Evolutionary conservation across 1,284 basidiomycete genomes (phyloP).

Genomic region (Sanguinoderma infundibulare): DNA sequence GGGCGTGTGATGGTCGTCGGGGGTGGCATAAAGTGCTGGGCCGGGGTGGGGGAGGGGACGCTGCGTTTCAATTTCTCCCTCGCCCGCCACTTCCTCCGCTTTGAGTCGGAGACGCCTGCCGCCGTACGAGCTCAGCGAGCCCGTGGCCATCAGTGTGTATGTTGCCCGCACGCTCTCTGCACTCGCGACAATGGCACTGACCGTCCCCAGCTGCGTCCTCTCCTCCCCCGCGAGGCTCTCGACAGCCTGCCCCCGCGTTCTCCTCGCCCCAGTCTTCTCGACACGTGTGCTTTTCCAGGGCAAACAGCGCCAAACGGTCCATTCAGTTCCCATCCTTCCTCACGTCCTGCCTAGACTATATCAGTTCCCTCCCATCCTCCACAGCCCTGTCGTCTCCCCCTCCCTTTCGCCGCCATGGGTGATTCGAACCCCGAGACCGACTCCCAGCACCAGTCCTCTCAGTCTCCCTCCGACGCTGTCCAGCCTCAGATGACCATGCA

Average conservation of each 20-base stretch:
- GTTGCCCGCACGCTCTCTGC: background rate
- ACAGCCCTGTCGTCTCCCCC: conserved; percentile 15
- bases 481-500: conserved; percentile 56
- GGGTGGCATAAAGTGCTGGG: conserved; percentile 3
- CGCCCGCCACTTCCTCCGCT: conserved; percentile 33
- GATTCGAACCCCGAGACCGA: conserved; percentile 45
- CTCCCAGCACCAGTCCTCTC: conserved; percentile 37
- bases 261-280: conserved; percentile 20
- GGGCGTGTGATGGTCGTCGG: background rate
- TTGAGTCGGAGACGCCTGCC: conserved; percentile 36
- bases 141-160: conserved; percentile 1
- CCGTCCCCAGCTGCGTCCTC: conserved; percentile 10
- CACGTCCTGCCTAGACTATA: conserved; percentile 26
- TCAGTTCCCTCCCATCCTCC: conserved; percentile 27
- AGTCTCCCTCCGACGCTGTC: conserved; percentile 42
- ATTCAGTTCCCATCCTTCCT: conserved; percentile 29
- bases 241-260: conserved; percentile 11
- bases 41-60: conserved; percentile 2
- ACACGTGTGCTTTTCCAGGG: conserved; percentile 26
- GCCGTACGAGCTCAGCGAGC: conserved; percentile 34
- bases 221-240: conserved; percentile 15
- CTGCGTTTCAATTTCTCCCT: conserved; percentile 30
- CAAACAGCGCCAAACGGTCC: conserved; percentile 21
- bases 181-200: background rate
- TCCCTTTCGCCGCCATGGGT: conserved; percentile 30